Conservation (phyloP, 108 stramenopile species). For the Nitzschia sp. region DNA sequence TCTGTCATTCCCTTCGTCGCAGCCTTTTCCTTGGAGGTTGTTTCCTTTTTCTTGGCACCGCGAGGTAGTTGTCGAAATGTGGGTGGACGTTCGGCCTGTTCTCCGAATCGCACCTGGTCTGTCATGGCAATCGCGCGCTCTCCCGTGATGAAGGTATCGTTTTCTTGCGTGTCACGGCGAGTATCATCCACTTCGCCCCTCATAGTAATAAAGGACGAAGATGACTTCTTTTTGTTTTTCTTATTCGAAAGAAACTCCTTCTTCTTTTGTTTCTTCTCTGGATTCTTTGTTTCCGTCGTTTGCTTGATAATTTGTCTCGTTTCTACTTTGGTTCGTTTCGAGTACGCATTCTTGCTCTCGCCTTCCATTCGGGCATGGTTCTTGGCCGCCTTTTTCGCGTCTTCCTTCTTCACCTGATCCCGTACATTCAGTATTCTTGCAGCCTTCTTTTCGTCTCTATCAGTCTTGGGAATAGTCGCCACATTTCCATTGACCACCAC, state of each 20-base stretch:
- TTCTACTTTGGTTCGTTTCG: constrained; percentile 47
- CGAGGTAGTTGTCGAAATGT: constrained; percentile 53
- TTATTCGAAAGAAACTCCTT: constrained; percentile 54
- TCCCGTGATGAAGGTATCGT: constrained; percentile 11
- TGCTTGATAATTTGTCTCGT: constrained; percentile 43
- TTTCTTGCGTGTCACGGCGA: constrained; percentile 4
- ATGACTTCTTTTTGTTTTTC: constrained; percentile 45
- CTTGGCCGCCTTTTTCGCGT: constrained; percentile 17
- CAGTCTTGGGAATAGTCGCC: constrained; percentile 28
- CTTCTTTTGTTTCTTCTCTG: constrained; percentile 36
- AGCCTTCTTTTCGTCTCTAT: constrained; percentile 36
- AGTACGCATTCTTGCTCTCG: constrained; percentile 57
- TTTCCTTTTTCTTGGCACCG: constrained; percentile 38
- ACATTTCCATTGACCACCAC: constrained; percentile 21
- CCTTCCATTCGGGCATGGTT: constrained; percentile 41
- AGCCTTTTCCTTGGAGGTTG: not conserved
- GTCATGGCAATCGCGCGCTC: constrained; percentile 6
- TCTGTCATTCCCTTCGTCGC: constrained; percentile 31
- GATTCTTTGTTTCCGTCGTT: not conserved
- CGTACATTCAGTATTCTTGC: constrained; percentile 26
- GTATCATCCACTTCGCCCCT: constrained; percentile 3
- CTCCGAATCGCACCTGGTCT: constrained; percentile 30
- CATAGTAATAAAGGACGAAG: not conserved
- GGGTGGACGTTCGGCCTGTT: constrained; percentile 65
- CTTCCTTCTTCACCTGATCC: constrained; percentile 18